phyloP scores from a whole-genome alignment of 345 rosid genomes.

The Salix viminalis region DNA sequence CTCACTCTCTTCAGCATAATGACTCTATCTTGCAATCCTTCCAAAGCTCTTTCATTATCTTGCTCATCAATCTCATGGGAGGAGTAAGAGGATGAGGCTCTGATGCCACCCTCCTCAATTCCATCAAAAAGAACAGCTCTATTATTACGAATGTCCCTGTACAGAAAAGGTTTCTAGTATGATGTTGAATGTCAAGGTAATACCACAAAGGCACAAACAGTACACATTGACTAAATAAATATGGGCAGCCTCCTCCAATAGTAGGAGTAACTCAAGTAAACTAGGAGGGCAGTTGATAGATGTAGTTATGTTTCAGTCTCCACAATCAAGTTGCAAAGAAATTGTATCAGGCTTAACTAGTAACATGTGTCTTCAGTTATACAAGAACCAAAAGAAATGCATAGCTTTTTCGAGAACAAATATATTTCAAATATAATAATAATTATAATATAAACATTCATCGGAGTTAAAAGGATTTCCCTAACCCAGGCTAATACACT shows the following conservation, averaged over 20 bases:
- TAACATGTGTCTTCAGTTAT: background rate
- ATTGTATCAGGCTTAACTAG: background rate
- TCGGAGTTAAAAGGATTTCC: background rate
- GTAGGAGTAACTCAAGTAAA: background rate
- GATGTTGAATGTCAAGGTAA: background rate
- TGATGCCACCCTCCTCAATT: constrained; percentile 93
- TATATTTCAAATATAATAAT: background rate
- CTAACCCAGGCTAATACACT: background rate
- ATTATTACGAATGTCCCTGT: constrained; percentile 67
- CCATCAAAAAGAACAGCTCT: constrained; percentile 83
- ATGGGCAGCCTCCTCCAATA: background rate
- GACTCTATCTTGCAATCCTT: constrained; percentile 91
- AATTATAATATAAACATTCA: background rate
- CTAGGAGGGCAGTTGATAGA: background rate
- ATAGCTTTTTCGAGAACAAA: background rate
- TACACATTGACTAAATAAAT: background rate
- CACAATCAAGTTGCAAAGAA: background rate
- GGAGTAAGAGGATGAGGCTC: constrained; percentile 75
- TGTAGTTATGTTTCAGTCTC: background rate
- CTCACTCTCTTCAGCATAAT: constrained; percentile 81
- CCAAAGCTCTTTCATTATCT: constrained; percentile 86
- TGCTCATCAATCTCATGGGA: constrained; percentile 89
- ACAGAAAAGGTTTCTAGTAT: background rate
- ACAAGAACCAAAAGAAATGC: background rate
- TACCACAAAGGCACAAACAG: background rate